These are phyloP conservation scores for Zygoascus sp. DNA, from an alignment of 1,139 yeast species.

Conservation along the genomic window DNA sequence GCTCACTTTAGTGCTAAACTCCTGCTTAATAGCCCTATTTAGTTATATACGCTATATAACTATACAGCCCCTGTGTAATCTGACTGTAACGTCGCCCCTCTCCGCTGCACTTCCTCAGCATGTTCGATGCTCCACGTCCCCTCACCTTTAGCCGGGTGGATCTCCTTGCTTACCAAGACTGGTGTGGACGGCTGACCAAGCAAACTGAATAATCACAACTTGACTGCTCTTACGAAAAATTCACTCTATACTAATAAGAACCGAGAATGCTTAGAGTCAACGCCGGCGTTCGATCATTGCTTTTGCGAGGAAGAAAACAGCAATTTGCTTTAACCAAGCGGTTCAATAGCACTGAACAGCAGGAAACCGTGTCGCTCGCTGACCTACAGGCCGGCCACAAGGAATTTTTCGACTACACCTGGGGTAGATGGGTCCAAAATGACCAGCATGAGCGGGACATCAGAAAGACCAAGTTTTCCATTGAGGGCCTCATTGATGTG, in stretches of 20 bases:
- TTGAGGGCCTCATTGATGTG: conserved; percentile 57
- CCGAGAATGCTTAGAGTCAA: neutral
- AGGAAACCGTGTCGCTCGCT: conserved; percentile 22
- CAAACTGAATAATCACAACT: neutral
- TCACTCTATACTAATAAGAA: neutral
- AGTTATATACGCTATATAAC: no score
- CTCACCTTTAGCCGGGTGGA: no score
- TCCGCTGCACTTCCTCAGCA: no score
- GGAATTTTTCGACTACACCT: conserved; percentile 76
- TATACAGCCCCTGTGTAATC: no score
- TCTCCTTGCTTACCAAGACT: no score
- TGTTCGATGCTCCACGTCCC: no score
- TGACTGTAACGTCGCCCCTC: no score
- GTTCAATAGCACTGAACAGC: conserved; percentile 2
- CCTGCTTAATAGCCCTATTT: no score
- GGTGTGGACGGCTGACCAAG: no score
- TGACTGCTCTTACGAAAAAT: neutral
- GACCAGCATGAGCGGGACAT: conserved; percentile 68
- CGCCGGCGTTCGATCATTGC: conserved; percentile 1
- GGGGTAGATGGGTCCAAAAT: conserved; percentile 93
- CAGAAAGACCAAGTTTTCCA: conserved; percentile 77
- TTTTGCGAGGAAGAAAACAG: neutral
- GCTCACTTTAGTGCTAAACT: no score
- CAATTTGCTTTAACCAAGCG: neutral
- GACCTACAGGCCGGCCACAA: conserved; percentile 68